Conservation (phyloP, 1,139 yeast species). For the Blastobotrys persicus region DNA sequence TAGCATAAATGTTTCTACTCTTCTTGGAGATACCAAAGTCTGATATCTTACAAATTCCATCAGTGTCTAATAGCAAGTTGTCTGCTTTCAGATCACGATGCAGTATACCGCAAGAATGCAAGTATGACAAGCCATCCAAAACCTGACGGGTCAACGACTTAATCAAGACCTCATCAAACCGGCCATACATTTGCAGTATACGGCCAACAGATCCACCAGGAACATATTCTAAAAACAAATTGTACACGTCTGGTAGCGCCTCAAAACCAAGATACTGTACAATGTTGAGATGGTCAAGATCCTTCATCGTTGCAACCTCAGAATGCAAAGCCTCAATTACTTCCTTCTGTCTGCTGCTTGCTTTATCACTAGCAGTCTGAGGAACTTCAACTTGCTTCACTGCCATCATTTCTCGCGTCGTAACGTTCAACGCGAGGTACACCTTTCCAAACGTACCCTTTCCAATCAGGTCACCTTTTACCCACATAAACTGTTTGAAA, state of each 20-base stretch:
- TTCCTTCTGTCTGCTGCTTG: conserved; percentile 46
- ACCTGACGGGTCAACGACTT: conserved; percentile 77
- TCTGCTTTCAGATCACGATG: conserved; percentile 98
- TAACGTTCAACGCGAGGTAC: conserved; percentile 85
- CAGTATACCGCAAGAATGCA: conserved; percentile 82
- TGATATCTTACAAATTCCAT: conserved; percentile 93
- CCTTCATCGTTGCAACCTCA: conserved; percentile 93
- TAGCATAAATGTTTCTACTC: conserved; percentile 81
- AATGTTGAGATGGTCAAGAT: conserved; percentile 87
- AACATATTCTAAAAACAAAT: conserved; percentile 88
- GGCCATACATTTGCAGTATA: conserved; percentile 77
- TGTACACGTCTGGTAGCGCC: conserved; percentile 68
- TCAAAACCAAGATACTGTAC: conserved; percentile 96
- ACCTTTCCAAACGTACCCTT: conserved; percentile 98
- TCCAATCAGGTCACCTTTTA: conserved; percentile 95
- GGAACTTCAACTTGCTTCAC: conserved; percentile 90
- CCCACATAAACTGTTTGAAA: conserved; percentile 91
- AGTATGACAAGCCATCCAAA: conserved; percentile 74
- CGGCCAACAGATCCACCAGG: conserved; percentile 97
- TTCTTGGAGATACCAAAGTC: conserved; percentile 96
- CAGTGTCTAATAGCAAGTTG: conserved; percentile 79
- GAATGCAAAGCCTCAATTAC: conserved; percentile 81
- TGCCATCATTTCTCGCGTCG: conserved; percentile 98
- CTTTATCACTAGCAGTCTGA: conserved; percentile 45
- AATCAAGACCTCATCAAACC: conserved; percentile 76